These are phyloP conservation scores for Iberis pinnata DNA, from an alignment of 345 rosid genomes.

Conservation along the genomic window DNA sequence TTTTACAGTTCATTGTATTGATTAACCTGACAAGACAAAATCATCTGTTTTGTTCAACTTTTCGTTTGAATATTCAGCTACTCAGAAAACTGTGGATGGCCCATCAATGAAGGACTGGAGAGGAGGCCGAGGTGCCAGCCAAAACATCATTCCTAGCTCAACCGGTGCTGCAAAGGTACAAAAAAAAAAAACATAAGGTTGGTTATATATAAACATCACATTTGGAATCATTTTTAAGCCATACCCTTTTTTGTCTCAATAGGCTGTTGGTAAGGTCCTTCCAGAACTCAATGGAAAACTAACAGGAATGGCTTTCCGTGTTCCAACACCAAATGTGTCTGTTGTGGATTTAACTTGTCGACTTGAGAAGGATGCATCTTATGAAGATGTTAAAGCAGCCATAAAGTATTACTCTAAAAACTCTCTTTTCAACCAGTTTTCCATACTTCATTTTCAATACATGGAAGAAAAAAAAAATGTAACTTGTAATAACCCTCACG, in stretches of 20 bases:
- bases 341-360: conserved; percentile 98
- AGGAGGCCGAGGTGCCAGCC: conserved; percentile 97
- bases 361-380: conserved; percentile 86
- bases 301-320: conserved; percentile 99
- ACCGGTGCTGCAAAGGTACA: conserved; percentile 98
- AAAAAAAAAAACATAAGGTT: not conserved
- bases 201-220: not conserved
- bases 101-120: conserved; percentile 99
- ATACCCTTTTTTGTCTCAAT: not conserved
- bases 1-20: conserved; percentile 3
- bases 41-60: conserved; percentile 4
- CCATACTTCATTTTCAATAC: too few species aligned
- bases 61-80: conserved; percentile 61
- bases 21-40: conserved; percentile 5
- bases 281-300: conserved; percentile 96
- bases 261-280: conserved; percentile 99
- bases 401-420: conserved; percentile 49
- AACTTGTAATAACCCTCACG: conserved; percentile 6
- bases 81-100: conserved; percentile 97
- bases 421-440: too few species aligned
- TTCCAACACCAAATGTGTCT: conserved; percentile 91
- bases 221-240: conserved; percentile 13
- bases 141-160: conserved; percentile 97
- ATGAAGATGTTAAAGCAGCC: conserved; percentile 89
- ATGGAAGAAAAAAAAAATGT: too few species aligned